Evolutionary conservation across 1,284 basidiomycete genomes (phyloP), one percentile per base, ranked within the genome.

Genomic region (Papiliotrema terrestris): DNA sequence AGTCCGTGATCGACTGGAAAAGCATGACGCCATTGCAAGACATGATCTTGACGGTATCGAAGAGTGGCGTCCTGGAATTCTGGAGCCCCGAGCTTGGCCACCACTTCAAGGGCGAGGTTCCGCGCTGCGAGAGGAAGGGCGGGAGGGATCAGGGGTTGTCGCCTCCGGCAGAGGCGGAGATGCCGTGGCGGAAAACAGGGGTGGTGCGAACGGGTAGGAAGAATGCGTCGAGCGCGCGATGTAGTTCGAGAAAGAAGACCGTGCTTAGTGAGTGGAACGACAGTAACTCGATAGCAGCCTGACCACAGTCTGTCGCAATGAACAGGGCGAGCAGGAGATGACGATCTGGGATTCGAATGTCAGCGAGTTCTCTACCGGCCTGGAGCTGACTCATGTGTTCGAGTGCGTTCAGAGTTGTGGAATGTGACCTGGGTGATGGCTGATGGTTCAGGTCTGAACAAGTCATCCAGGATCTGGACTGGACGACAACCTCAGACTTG

Each of bases 341-440:
- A 91, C 90, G 0, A 90, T 97, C 20, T 96, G 91, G 91, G 91
- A 96, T 73, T 94, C 91, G 0, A 88, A 87, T 57, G 88, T 89
- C 70, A 91, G 88, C n/a, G 89, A 94, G 71, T 97, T 96, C 72
- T 85, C 89, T 4, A 89, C 89, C 1, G 93, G 93, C 1, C 78
- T 92, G 47, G 91, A 95, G 73, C 87, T 86, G 66, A 79, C 80
- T 32, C 79, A 80, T 35, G 72, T 82, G 14, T 85, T 84, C 56
- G 81, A 79, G 88, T 89, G 63, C 52, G 77, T 67, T 23, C 8
- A 41, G 37, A 3, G 9, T 29, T 25, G 52, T 3, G 1, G 2
- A 15, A 29, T 23, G 13, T 8, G 9, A 11, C 25, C 48, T 50
- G 46, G 9, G 15, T 19, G 5, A 32, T 22, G 44, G 20, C 17